Evolutionary conservation across 345 rosid genomes (phyloP).

Genomic region (Sisymbrium altissimum): DNA sequence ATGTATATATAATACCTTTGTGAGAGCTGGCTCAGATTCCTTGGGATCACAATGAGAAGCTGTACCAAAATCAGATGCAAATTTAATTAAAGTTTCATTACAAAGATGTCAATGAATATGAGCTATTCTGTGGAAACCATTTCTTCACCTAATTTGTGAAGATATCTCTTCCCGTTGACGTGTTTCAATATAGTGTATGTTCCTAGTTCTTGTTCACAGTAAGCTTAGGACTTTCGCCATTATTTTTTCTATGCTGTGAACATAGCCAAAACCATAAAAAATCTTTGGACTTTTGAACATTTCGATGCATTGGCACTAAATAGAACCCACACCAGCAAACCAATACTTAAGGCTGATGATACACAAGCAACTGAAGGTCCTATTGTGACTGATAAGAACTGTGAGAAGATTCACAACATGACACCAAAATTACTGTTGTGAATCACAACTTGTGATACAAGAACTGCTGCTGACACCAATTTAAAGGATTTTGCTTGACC

Average conservation of each 20-base stretch:
- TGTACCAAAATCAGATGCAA: too few relatives aligned
- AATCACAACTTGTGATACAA: too few relatives aligned
- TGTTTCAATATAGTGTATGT: slow-evolving; percentile 97
- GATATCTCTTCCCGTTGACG: slow-evolving; percentile 75
- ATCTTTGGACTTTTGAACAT: not conserved
- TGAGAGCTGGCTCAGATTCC: too few relatives aligned
- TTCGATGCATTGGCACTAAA: not conserved
- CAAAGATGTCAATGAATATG: slow-evolving; percentile 4
- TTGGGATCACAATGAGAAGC: too few relatives aligned
- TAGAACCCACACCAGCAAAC: not conserved
- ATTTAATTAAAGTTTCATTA: not conserved
- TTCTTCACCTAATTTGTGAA: slow-evolving; percentile 64
- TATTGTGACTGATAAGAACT: slow-evolving; percentile 96
- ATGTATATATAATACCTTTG: too few relatives aligned
- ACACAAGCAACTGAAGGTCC: slow-evolving; percentile 91
- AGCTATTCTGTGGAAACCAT: not conserved
- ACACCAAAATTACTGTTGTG: slow-evolving; percentile 94
- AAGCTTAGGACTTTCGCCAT: not conserved
- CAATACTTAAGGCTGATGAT: slow-evolving; percentile 26
- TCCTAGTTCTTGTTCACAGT: slow-evolving; percentile 83
- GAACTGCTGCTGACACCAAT: slow-evolving; percentile 96
- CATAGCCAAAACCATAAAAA: not conserved
- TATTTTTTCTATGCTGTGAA: slow-evolving; percentile 42
- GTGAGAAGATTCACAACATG: slow-evolving; percentile 97
- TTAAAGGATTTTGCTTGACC: not conserved